Evolutionary conservation across 1,139 yeast genomes (phyloP).

Genomic region (Kodamaea plutei): DNA sequence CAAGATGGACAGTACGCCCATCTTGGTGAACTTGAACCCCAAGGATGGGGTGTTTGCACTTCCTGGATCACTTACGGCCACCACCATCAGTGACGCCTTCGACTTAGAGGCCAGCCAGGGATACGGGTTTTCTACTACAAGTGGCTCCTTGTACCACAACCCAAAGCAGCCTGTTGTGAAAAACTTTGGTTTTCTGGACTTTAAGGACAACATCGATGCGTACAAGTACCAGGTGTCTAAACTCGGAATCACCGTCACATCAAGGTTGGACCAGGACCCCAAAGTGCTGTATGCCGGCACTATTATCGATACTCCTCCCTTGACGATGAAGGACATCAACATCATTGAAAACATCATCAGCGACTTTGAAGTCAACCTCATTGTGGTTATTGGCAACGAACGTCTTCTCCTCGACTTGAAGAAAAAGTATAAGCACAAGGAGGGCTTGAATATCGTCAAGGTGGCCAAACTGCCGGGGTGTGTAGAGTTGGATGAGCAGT

Average conservation of each 20-base stretch:
- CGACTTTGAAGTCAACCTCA: slow-evolving; percentile 55
- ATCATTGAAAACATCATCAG: slow-evolving; percentile 57
- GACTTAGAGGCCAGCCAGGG: slow-evolving; percentile 71
- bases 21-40: slow-evolving; percentile 82
- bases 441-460: slow-evolving; percentile 48
- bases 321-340: slow-evolving; percentile 46
- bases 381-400: slow-evolving; percentile 62
- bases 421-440: slow-evolving; percentile 48
- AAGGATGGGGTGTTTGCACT: slow-evolving; percentile 70
- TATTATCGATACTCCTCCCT: slow-evolving; percentile 78
- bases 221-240: slow-evolving; percentile 55
- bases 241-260: slow-evolving; percentile 55
- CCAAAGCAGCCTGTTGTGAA: slow-evolving; percentile 86
- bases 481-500: slow-evolving; percentile 70
- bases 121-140: slow-evolving; percentile 81
- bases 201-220: slow-evolving; percentile 55
- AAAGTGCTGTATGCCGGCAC: slow-evolving; percentile 53
- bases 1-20: slow-evolving; percentile 59
- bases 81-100: slow-evolving; percentile 74
- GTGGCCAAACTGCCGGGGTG: slow-evolving; percentile 69
- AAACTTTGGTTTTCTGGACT: slow-evolving; percentile 67
- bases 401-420: slow-evolving; percentile 61
- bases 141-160: slow-evolving; percentile 81
- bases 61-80: slow-evolving; percentile 85
- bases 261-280: slow-evolving; percentile 57